Evolutionary conservation across 2,329 filamentous ascomycete genomes (phyloP), one percentile per base, ranked within the genome.

Genomic region (Fusarium sp.): DNA sequence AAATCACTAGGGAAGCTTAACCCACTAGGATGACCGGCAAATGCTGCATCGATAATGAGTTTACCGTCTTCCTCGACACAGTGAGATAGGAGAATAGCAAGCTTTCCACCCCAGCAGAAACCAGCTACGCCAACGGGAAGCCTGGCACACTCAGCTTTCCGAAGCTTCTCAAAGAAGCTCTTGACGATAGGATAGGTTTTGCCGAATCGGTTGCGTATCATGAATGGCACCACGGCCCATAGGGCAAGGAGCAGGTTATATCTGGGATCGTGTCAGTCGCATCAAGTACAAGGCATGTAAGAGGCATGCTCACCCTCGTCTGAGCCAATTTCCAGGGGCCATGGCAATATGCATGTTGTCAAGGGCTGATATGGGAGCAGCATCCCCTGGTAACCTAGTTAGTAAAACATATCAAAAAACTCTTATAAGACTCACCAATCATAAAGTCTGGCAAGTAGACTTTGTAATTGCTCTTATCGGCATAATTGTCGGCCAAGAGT

Each of bases 81-180:
- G 17, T 84, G 83, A 12, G 84, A 82, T 5, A 91, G 84, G n/a
- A 84, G 77, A 10, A 89, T 77, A 3, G 84, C 80, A 72, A 90
- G 85, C 69, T 88, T 87, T 27, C 88, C 90, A 27, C 90, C 90
- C 90, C 90, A 92, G 82, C 89, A 92, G 81, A 90, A 92, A 1
- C 90, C 91, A 0, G 87, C 87, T 0, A 84, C 87, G 24, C 85
- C 89, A 53, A 91, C 80, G 17, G 80, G 79, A 8, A 82, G 75
- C 57, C 42, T 56, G 6, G 70, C 66, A 12, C 79, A 79, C 42
- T 80, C 77, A 31, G 80, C 79, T 42, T 79, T 74, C 42, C 80
- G 84, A 5, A 86, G 70, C 6, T 79, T 73, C 62, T 81, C 75
- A 44, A 86, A 81, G 74, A 83, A 86, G 40, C 70, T 73, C 42